These are phyloP conservation scores for Penicillium roqueforti DNA, from an alignment of 495 filamentous ascomycete genomes.

Conservation along the genomic window DNA sequence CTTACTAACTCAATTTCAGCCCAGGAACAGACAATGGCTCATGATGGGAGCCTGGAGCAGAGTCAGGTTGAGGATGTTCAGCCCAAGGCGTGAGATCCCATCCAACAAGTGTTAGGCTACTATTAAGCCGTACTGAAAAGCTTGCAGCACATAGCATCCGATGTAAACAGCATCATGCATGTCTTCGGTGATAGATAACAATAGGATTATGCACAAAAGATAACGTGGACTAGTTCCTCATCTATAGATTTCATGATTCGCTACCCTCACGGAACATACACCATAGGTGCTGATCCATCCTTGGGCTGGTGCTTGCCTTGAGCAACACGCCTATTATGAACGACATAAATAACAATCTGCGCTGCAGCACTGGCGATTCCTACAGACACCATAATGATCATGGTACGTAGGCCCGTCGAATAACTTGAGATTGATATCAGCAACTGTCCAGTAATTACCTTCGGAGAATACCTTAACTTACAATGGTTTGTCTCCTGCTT, in stretches of 20 bases:
- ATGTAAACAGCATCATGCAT: background rate
- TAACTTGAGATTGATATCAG: background rate
- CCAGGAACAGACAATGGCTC: conserved; percentile 43
- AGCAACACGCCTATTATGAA: background rate
- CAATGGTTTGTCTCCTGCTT: background rate
- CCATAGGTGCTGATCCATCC: background rate
- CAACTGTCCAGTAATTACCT: background rate
- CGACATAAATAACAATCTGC: background rate
- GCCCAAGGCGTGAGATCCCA: background rate
- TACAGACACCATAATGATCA: background rate
- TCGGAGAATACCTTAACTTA: background rate
- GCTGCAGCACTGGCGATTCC: background rate
- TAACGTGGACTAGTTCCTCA: background rate
- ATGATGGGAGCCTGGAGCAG: conserved; percentile 29
- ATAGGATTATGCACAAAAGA: no score
- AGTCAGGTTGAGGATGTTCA: background rate
- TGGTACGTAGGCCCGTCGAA: background rate
- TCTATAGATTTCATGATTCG: background rate
- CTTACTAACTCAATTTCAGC: conserved; percentile 27
- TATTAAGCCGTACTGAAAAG: background rate
- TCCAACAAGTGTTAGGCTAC: background rate
- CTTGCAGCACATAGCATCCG: background rate
- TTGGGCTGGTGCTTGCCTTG: background rate
- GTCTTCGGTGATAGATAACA: no score
- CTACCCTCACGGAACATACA: background rate